Percentiles rank a stretch among this genome's conserved stretches.
Evolutionary conservation across 352 stramenopile genomes (phyloP).

Genomic region (Phytophthora fragariae): DNA sequence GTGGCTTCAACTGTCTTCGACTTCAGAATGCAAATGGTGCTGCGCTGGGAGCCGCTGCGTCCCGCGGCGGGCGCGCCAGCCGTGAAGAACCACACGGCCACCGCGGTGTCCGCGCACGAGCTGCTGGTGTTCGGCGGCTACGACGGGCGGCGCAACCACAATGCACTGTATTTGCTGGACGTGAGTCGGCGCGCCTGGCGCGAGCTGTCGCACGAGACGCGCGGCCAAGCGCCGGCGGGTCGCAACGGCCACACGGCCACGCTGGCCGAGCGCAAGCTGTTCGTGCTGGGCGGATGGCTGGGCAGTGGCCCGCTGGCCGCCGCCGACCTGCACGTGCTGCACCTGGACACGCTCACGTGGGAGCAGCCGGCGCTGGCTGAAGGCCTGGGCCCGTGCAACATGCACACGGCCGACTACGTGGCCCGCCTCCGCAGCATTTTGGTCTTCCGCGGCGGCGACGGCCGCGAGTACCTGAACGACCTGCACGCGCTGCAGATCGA

Average conservation of each 20-base stretch:
- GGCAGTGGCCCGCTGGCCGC: slow-evolving; percentile 92
- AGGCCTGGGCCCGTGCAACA: slow-evolving; percentile 94
- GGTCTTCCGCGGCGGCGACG: slow-evolving; percentile 95
- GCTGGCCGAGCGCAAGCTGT: slow-evolving; percentile 89
- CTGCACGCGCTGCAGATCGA: slow-evolving; percentile 94
- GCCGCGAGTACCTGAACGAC: slow-evolving; percentile 96
- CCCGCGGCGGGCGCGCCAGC: slow-evolving; percentile 58
- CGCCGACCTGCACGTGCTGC: slow-evolving; percentile 92
- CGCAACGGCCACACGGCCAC: slow-evolving; percentile 97
- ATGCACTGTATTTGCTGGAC: slow-evolving; percentile 91
- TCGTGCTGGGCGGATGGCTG: slow-evolving; percentile 96
- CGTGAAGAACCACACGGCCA: slow-evolving; percentile 91
- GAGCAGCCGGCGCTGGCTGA: slow-evolving; percentile 52
- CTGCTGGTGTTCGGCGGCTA: slow-evolving; percentile 95
- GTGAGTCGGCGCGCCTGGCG: slow-evolving; percentile 82
- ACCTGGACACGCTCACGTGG: slow-evolving; percentile 82
- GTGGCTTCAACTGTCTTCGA: no score
- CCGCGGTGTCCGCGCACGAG: slow-evolving; percentile 59
- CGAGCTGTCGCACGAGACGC: slow-evolving; percentile 52
- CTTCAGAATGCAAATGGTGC: slow-evolving; percentile 42
- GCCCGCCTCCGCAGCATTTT: slow-evolving; percentile 84
- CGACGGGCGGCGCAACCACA: slow-evolving; percentile 95
- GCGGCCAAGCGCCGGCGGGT: slow-evolving; percentile 71
- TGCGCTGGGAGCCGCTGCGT: slow-evolving; percentile 72
- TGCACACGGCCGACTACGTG: slow-evolving; percentile 97